Conservation (phyloP, 2,329 filamentous ascomycete genomes). For the Trichoderma sp. region DNA sequence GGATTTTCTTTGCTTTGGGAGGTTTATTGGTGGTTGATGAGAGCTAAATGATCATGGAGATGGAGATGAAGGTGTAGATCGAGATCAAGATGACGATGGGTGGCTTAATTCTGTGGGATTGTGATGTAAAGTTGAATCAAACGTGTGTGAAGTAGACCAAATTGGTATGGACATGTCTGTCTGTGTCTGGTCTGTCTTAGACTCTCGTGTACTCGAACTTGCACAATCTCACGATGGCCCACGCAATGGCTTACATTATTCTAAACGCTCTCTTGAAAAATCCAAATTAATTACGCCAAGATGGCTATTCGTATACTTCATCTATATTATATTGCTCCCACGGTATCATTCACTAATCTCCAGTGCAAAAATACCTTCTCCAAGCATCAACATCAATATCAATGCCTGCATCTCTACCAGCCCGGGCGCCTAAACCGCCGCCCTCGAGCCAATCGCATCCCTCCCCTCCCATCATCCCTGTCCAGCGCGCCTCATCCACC, state of each 20-base stretch:
- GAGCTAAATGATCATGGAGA: background rate
- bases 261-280: background rate
- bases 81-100: background rate
- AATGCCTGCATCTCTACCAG: background rate
- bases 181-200: background rate
- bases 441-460: constrained; percentile 1
- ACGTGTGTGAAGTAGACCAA: background rate
- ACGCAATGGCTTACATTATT: background rate
- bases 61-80: background rate
- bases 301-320: background rate
- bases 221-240: background rate
- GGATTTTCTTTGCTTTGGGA: background rate
- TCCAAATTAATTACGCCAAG: background rate
- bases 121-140: background rate
- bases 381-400: background rate
- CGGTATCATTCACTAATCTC: background rate
- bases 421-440: constrained; percentile 1
- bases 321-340: background rate
- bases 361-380: background rate
- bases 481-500: background rate
- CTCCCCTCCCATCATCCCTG: background rate
- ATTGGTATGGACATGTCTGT: background rate
- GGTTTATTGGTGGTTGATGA: background rate
- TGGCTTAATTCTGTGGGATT: background rate
- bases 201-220: background rate